phyloP scores from a whole-genome alignment of 371 early-diverging fungal genomes.

The Dentiscutata heterogama region DNA sequence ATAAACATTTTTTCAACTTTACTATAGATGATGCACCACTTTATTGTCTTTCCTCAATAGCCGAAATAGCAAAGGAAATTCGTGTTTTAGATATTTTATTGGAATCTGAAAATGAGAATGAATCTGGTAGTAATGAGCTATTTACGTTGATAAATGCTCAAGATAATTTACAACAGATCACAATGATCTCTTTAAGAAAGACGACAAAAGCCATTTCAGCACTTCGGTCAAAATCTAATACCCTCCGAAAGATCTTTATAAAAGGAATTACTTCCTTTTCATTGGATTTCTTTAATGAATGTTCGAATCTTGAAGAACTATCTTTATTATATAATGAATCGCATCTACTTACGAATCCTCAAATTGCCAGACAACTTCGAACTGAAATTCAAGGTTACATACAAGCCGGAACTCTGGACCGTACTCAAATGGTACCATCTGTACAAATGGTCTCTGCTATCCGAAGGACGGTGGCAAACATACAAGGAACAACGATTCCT shows the following conservation, averaged over 20 bases:
- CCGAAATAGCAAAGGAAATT: not conserved
- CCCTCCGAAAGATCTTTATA: not conserved
- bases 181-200: not conserved
- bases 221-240: not conserved
- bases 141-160: not conserved
- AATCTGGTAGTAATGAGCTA: not conserved
- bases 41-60: not conserved
- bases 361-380: too few relatives aligned
- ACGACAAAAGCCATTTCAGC: not conserved
- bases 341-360: too few relatives aligned
- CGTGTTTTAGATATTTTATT: not conserved
- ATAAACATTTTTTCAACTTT: not conserved
- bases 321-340: not conserved
- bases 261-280: not conserved
- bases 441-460: too few relatives aligned
- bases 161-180: not conserved
- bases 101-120: not conserved
- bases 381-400: too few relatives aligned
- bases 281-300: constrained; percentile 11
- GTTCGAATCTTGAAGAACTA: not conserved
- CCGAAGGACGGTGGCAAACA: too few relatives aligned
- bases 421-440: too few relatives aligned
- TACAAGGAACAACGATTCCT: too few relatives aligned
- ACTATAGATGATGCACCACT: not conserved
- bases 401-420: too few relatives aligned